Evolutionary conservation across 805 yeast genomes (phyloP).

Genomic region (Zygosaccharomyces gambellarensis): DNA sequence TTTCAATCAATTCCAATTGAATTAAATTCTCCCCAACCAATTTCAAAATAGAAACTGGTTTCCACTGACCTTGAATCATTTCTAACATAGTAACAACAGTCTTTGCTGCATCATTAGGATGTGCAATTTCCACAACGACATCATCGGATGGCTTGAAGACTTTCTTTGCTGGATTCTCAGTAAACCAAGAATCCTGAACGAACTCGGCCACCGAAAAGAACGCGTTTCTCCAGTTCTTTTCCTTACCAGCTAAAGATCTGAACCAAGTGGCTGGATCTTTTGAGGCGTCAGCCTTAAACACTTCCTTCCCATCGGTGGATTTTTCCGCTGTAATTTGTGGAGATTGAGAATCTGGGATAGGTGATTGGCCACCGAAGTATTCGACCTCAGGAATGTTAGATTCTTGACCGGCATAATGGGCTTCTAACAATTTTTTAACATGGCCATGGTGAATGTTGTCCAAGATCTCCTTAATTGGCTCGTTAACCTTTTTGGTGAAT

Average conservation of each 20-base stretch:
- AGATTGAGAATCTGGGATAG: conserved; percentile 32
- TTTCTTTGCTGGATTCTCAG: conserved; percentile 70
- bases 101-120: conserved; percentile 48
- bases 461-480: conserved; percentile 86
- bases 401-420: conserved; percentile 65
- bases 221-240: conserved; percentile 86
- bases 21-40: conserved; percentile 50
- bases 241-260: conserved; percentile 70
- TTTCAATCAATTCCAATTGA: conserved; percentile 73
- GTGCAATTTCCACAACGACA: conserved; percentile 55
- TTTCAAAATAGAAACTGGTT: conserved; percentile 61
- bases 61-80: conserved; percentile 62
- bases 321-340: conserved; percentile 14
- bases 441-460: conserved; percentile 90
- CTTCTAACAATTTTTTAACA: conserved; percentile 60
- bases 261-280: conserved; percentile 59
- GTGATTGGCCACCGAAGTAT: conserved; percentile 71
- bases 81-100: conserved; percentile 64
- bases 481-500: conserved; percentile 79
- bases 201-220: conserved; percentile 71
- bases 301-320: conserved; percentile 32
- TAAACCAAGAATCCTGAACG: conserved; percentile 81
- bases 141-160: conserved; percentile 71
- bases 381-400: conserved; percentile 81
- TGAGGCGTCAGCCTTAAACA: conserved; percentile 39